Percentiles rank a stretch among this genome's conserved stretches.
These are phyloP conservation scores for Geotrichum australiense DNA, from an alignment of 1,139 yeast genomes.

Conservation along the genomic window DNA sequence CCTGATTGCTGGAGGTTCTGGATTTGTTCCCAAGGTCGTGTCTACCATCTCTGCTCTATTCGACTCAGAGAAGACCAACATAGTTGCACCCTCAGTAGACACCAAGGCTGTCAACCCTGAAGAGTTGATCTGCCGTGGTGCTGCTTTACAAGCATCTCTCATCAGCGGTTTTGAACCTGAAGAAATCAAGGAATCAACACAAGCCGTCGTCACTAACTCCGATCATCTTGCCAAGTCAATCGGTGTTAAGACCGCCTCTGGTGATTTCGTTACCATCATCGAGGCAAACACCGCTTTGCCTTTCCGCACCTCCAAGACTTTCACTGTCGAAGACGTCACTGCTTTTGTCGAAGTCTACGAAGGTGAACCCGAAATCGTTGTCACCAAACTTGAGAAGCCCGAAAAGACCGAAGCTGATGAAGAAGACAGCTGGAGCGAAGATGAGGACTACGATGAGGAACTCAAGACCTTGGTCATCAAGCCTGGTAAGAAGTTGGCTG, in stretches of 20 bases:
- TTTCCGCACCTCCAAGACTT: constrained; percentile 65
- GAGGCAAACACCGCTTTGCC: constrained; percentile 90
- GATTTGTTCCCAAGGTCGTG: constrained; percentile 89
- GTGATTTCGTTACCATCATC: constrained; percentile 56
- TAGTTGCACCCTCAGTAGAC: constrained; percentile 72
- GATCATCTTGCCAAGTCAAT: constrained; percentile 80
- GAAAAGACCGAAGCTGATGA: constrained; percentile 44
- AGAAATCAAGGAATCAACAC: constrained; percentile 76
- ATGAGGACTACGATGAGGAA: constrained; percentile 78
- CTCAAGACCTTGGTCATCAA: constrained; percentile 64
- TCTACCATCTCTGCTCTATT: constrained; percentile 63
- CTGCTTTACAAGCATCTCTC: constrained; percentile 93
- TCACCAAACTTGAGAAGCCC: constrained; percentile 65
- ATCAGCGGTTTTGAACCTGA: constrained; percentile 78
- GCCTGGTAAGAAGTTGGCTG: constrained; percentile 72
- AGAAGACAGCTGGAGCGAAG: constrained; percentile 48
- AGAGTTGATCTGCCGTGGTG: constrained; percentile 90
- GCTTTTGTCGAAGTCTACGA: constrained; percentile 71
- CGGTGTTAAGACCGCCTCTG: constrained; percentile 67
- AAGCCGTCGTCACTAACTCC: constrained; percentile 82
- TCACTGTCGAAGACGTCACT: constrained; percentile 50
- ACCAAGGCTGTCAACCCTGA: constrained; percentile 79
- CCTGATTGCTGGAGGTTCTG: constrained; percentile 86
- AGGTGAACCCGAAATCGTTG: constrained; percentile 74
- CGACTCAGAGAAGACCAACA: constrained; percentile 65